phyloP scores from a whole-genome alignment of 2,329 filamentous ascomycete species.

The Onygenales sp. region DNA sequence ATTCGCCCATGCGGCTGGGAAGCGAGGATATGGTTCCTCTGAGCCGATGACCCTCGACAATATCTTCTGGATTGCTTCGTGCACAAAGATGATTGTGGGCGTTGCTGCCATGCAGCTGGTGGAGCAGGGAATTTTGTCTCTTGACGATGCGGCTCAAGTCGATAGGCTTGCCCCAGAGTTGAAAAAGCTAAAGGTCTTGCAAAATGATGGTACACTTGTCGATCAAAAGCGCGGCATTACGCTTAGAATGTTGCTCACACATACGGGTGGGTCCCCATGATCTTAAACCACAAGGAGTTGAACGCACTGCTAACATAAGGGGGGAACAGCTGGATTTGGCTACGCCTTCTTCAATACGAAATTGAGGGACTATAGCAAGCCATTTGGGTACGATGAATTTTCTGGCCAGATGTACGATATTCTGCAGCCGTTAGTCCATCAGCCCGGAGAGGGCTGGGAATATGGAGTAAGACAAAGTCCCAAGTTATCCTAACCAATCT shows the following conservation, averaged over 20 bases:
- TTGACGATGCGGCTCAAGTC: slow-evolving; percentile 33
- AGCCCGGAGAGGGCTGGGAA: slow-evolving; percentile 53
- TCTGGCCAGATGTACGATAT: slow-evolving; percentile 45
- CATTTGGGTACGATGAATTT: slow-evolving; percentile 49
- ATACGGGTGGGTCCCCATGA: slow-evolving; percentile 24
- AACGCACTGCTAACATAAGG: neutral
- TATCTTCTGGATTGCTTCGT: slow-evolving; percentile 50
- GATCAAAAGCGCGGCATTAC: slow-evolving; percentile 44
- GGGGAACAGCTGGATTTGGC: slow-evolving; percentile 41
- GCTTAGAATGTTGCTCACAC: slow-evolving; percentile 47
- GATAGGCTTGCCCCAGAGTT: slow-evolving; percentile 36
- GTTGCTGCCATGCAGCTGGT: slow-evolving; percentile 41
- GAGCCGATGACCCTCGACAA: slow-evolving; percentile 51
- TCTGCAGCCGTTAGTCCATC: slow-evolving; percentile 47
- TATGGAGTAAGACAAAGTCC: slow-evolving; percentile 41
- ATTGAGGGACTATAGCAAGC: slow-evolving; percentile 39
- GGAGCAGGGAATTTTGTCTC: slow-evolving; percentile 30
- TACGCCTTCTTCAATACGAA: slow-evolving; percentile 47
- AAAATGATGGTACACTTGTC: slow-evolving; percentile 23
- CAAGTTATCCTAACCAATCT: slow-evolving; percentile 10
- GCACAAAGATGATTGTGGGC: slow-evolving; percentile 37
- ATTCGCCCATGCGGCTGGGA: slow-evolving; percentile 41
- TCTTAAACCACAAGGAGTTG: neutral
- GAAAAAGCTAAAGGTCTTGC: slow-evolving; percentile 31
- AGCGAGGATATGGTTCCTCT: slow-evolving; percentile 31